Base-by-base conservation (phyloP, 73 alveolate species). In the Paramecium sonneborni region DNA sequence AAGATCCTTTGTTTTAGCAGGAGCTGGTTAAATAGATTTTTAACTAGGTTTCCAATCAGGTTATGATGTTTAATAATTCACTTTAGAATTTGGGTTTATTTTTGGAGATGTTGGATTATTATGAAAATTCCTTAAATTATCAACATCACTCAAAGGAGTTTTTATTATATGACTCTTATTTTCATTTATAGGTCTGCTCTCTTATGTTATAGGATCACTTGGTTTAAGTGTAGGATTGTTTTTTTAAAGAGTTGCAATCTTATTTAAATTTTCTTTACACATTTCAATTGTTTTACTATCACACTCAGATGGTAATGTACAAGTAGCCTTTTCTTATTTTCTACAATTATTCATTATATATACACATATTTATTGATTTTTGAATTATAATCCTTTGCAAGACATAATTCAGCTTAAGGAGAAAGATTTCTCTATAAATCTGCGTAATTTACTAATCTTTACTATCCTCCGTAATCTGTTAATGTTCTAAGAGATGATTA, bases 1-100 rank as follows among this genome's bases (percentile, higher is more conserved):
- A 39, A 37, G 56, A 37, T 74, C 87, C 20, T 37, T 74, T 1
- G 62, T 37, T 37, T 74, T 37, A 5, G 62, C 56, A 21, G 37
- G 35, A 28, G 34, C 56, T 15, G 58, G 67, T 37, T 74, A 20
- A 2, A 74, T 37, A 3, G 87, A 18, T 37, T 39, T 74, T 37
- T 74, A 37, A 74, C 58, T 74, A 39, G 87, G 32, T n/a, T 74
- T 74, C 87, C 87, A 74, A 74, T 74, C 87, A 37, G 44, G 58
- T 37, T 74, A 74, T 5, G 12, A 18, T 37, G 87, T 74, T 74
- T 74, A 23, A 15, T 74, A 74, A 39, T 74, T 74, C 68, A 74
- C 37, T 37, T 74, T 74, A 3, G 87, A 74, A 37, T 74, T 74
- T 12, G 32, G 67, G 32, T 74, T 74, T 23, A 11, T 10, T 20